Conservation (phyloP, 2,329 filamentous ascomycete genomes). For the Ustulina deusta region DNA sequence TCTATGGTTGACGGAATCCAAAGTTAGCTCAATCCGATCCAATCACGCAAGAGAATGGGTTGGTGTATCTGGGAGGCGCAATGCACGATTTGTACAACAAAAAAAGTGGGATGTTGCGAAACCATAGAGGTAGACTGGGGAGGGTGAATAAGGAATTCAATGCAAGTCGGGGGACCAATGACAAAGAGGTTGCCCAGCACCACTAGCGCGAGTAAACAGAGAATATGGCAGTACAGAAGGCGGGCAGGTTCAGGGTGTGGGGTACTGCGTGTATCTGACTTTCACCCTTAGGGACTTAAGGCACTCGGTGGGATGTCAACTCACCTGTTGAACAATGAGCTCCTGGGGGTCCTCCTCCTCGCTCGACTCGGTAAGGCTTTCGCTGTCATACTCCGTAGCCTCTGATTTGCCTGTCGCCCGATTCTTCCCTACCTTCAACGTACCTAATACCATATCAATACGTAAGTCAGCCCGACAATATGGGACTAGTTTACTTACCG, state of each 20-base stretch:
- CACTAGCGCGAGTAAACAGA: slow-evolving; percentile 5
- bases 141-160: neutral
- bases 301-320: slow-evolving; percentile 10
- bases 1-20: slow-evolving; percentile 31
- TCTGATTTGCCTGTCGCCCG: slow-evolving; percentile 31
- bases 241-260: neutral
- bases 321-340: slow-evolving; percentile 32
- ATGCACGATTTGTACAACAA: neutral
- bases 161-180: neutral
- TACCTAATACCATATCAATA: slow-evolving; percentile 30
- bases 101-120: neutral
- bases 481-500: slow-evolving; percentile 22
- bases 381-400: slow-evolving; percentile 29
- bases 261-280: slow-evolving; percentile 11
- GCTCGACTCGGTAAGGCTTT: slow-evolving; percentile 35
- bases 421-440: slow-evolving; percentile 24
- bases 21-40: slow-evolving; percentile 15
- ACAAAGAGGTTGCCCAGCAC: neutral
- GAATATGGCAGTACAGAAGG: neutral
- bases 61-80: neutral
- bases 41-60: neutral
- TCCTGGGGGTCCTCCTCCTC: slow-evolving; percentile 37
- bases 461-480: neutral
- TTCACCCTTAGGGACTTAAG: neutral
- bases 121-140: neutral